A percentile compares a stretch with the other conserved stretches of the same genome.
Conservation (phyloP, 1,139 yeast genomes). For the Debaryomyces fabryi region DNA sequence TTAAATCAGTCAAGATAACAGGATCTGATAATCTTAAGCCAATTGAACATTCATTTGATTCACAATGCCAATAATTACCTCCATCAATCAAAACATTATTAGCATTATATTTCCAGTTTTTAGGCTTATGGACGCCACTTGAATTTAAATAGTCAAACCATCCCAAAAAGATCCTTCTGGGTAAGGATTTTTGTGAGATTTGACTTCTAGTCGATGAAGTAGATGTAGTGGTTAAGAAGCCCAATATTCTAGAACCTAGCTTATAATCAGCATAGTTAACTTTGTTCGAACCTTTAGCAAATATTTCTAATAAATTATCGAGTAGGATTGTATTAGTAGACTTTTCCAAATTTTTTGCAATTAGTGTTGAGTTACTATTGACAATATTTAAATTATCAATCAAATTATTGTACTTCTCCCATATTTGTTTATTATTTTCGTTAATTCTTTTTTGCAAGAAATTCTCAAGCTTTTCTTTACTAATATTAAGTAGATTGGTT, state of each 20-base stretch:
- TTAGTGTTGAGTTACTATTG: conserved; percentile 7
- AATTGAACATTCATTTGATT: conserved; percentile 29
- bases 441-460: conserved; percentile 24
- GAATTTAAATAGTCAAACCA: conserved; percentile 42
- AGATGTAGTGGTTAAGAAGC: conserved; percentile 37
- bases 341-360: conserved; percentile 10
- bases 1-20: conserved; percentile 40
- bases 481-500: conserved; percentile 17
- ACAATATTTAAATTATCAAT: conserved; percentile 27
- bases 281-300: conserved; percentile 40
- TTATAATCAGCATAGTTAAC: conserved; percentile 47
- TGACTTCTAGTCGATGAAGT: conserved; percentile 9
- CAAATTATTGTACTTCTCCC: conserved; percentile 29
- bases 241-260: conserved; percentile 44
- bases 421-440: conserved; percentile 28
- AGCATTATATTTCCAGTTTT: conserved; percentile 40
- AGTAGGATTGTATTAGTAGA: conserved; percentile 22
- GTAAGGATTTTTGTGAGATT: conserved; percentile 17
- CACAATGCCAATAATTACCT: conserved; percentile 39
- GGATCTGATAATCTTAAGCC: conserved; percentile 40
- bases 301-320: conserved; percentile 34
- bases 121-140: conserved; percentile 25
- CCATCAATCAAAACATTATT: conserved; percentile 43
- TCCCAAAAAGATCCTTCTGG: conserved; percentile 36
- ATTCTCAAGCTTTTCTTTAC: conserved; percentile 25